These are phyloP conservation scores for Debaryomyces udenii DNA, from an alignment of 1,139 yeast species.

Conservation along the genomic window DNA sequence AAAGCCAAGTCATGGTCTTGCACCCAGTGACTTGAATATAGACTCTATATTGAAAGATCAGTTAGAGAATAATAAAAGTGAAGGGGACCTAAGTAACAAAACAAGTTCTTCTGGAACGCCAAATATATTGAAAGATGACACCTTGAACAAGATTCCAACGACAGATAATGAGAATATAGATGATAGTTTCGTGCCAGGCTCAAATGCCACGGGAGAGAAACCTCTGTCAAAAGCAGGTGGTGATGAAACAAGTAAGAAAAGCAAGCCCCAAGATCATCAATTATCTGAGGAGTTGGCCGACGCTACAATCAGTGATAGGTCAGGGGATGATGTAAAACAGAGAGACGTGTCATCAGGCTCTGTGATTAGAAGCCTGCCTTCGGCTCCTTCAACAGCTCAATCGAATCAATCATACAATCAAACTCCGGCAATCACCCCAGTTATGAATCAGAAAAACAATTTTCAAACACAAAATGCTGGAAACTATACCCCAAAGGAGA, in stretches of 20 bases:
- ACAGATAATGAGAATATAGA: conserved; percentile 42
- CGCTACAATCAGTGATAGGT: neutral
- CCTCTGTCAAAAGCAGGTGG: conserved; percentile 15
- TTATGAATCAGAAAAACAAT: conserved; percentile 24
- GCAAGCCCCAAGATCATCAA: conserved; percentile 2
- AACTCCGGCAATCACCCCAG: conserved; percentile 42
- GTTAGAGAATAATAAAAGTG: conserved; percentile 3
- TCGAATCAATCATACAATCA: conserved; percentile 24
- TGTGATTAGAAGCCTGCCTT: conserved; percentile 30
- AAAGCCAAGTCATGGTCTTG: conserved; percentile 21
- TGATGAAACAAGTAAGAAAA: conserved; percentile 12
- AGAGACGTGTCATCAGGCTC: conserved; percentile 24
- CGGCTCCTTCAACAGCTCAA: conserved; percentile 18
- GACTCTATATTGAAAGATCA: conserved; percentile 8
- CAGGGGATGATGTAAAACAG: conserved; percentile 9
- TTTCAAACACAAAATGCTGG: conserved; percentile 18
- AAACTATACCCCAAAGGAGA: conserved; percentile 30
- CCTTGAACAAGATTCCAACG: conserved; percentile 37
- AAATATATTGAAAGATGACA: conserved; percentile 25
- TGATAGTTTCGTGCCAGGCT: conserved; percentile 14
- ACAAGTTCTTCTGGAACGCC: conserved; percentile 15
- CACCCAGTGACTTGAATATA: conserved; percentile 12
- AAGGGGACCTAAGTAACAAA: conserved; percentile 3
- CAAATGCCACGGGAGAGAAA: conserved; percentile 10
- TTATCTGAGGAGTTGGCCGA: neutral